Evolutionary conservation across 306 rosid species (phyloP).

Genomic region (Rosa multiflora): DNA sequence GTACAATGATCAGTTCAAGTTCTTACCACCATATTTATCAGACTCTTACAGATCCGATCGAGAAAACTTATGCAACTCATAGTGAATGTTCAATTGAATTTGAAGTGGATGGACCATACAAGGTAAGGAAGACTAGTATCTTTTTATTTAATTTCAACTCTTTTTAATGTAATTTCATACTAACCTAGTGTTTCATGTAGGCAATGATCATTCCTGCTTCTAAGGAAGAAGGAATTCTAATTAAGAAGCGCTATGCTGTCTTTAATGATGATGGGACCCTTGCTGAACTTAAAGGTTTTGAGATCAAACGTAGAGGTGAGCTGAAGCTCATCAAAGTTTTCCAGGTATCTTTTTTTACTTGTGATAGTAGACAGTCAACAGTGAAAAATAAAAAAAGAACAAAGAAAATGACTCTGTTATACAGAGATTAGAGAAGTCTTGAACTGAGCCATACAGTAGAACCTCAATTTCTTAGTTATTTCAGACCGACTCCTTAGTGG

Average conservation of each 20-base stretch:
- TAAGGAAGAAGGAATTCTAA: constrained; percentile 94
- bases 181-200: constrained; percentile 37
- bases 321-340: constrained; percentile 97
- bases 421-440: neutral
- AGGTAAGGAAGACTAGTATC: constrained; percentile 47
- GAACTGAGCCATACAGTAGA: neutral
- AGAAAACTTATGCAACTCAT: constrained; percentile 69
- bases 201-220: constrained; percentile 99
- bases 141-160: constrained; percentile 3
- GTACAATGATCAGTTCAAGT: constrained; percentile 24
- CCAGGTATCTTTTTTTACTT: constrained; percentile 61
- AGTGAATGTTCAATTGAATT: constrained; percentile 99
- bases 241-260: constrained; percentile 98
- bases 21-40: constrained; percentile 41
- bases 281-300: constrained; percentile 98
- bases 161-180: constrained; percentile 13
- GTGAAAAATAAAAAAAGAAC: neutral
- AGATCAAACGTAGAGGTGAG: constrained; percentile 99
- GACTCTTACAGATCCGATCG: constrained; percentile 70
- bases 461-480: neutral
- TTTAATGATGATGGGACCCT: constrained; percentile 97
- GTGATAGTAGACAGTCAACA: neutral
- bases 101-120: constrained; percentile 99
- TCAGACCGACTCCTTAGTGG: neutral
- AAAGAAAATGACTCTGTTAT: neutral